phyloP scores from a whole-genome alignment of 352 stramenopile species.

The Phytophthora niederhauseri region DNA sequence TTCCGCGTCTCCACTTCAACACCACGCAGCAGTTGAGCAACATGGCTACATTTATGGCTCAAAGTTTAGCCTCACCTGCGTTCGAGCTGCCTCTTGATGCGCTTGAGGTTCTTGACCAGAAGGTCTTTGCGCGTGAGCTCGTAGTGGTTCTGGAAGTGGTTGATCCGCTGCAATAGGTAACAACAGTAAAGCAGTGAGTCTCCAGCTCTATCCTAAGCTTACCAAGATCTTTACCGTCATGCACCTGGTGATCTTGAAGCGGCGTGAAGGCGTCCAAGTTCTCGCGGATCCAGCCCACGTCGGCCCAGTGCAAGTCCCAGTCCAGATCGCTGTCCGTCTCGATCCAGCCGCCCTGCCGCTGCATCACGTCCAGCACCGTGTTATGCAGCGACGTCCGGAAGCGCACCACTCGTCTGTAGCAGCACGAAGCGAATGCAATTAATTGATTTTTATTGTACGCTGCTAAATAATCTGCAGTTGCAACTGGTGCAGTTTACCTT shows the following conservation, averaged over 20 bases:
- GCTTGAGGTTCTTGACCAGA: constrained; percentile 93
- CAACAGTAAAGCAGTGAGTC: constrained; percentile 3
- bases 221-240: neutral
- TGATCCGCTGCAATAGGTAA: constrained; percentile 70
- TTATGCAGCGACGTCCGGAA: constrained; percentile 81
- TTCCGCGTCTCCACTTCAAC: constrained; percentile 36
- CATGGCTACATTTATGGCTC: constrained; percentile 22
- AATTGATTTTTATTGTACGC: no score
- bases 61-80: constrained; percentile 37
- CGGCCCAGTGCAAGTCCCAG: constrained; percentile 88
- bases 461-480: neutral
- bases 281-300: constrained; percentile 86
- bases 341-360: constrained; percentile 56
- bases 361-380: constrained; percentile 81
- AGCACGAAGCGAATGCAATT: no score
- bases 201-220: neutral
- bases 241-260: constrained; percentile 61
- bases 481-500: constrained; percentile 6
- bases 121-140: constrained; percentile 93
- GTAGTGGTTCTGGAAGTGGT: constrained; percentile 95
- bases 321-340: constrained; percentile 78
- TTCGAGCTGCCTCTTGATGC: constrained; percentile 85
- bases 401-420: constrained; percentile 29
- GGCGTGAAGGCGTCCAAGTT: constrained; percentile 69
- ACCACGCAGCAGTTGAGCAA: neutral